Base-by-base conservation (phyloP, 176 grass and related monocot genomes). In the Saccharum officinarum region DNA sequence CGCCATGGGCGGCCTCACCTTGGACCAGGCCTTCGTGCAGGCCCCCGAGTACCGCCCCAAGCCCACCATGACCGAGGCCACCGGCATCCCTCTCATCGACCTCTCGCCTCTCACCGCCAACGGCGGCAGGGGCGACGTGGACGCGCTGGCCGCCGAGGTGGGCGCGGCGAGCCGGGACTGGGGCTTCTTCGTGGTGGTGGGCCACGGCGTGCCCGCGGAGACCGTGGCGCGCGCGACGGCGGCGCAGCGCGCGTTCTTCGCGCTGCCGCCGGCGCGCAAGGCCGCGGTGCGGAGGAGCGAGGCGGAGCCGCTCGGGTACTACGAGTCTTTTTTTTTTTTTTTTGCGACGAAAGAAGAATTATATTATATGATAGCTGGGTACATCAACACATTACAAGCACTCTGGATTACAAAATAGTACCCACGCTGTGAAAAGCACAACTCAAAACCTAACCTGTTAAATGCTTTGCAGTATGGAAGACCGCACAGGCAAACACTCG, bases 101-200 rank as follows among this genome's bases (percentile, higher is more conserved):
- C 87, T 98, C 28, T 79, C 89, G n/a, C 80, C 92, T 2, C 80
- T 97, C 30, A 59, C 49, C 41, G 22, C 33, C 47, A 1, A 23
- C 38, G 42, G 10, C 81, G 49, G 23, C 15, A 39, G 5, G 45
- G 45, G 8, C 8, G 8, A 8, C 5, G 46, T 67, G 60, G 83
- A 77, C 47, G 85, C 44, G 12, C 85, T 95, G 8, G 73, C 89
- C 8, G 83, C 85, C 36, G 72, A 90, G 91, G 95, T 98, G 72
- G 80, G 85, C 67, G 81, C 37, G 26, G 95, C 93, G 38, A 90
- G 95, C 87, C 69, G 55, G 17, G 95, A 95, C 1, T 98, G 93
- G 95, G 91, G 93, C 25, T 98, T 98, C 91, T 98, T 98, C 80
- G 85, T 93, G 65, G 95, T 93, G 68, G 82, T 94, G 16, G 87